Evolutionary conservation across 2,329 filamentous ascomycete genomes (phyloP), one percentile per base, ranked within the genome.

Genomic region (Shiraia sp.): DNA sequence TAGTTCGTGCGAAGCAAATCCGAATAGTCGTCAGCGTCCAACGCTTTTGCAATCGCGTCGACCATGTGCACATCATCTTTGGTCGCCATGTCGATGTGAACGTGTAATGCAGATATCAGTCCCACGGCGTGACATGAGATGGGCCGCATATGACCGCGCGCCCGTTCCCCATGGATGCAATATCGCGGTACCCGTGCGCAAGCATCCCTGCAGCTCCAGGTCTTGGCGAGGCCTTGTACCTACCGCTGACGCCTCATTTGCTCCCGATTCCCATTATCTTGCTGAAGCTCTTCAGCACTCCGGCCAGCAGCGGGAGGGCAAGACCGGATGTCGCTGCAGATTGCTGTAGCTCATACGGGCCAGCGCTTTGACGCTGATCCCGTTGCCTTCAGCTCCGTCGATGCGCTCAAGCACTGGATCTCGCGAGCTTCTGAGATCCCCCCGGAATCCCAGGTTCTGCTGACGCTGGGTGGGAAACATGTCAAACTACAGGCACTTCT

Each of bases 281-380:
- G 43, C 39, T 45, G 40, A 44, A 47, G 51, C 45, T 49, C 53
- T 46, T 50, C 42, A 51, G 51, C 48, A 54, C 39, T 44, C 49
- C 22, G 35, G 17, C 35, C 36, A 42, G 40, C 48, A 54, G 56
- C 47, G 56, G 45, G 49, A 61, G 51, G 51, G 51, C 45, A 40
- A 45, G 42, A 45, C 51, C 81, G 78, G 73, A 95, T 95, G 90
- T 87, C 88, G 76, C 82, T 92, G 70, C 84, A 89, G 75, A 85
- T 96, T 73, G 88, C 90, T 77, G 86, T 96, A 68, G 90, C 90
- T 79, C 91, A 95, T 75, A 90, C 88, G 72, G 92, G 92, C 77
- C 86, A 90, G 78, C 86, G 86, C 74, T 80, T 96, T 67, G 79
- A 85, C 69, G 81, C 88, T 69, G 88, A 95, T 74, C 82, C 85